Conservation (phyloP, 139 green algal genomes). For the Edaphochlamys debaryana region DNA sequence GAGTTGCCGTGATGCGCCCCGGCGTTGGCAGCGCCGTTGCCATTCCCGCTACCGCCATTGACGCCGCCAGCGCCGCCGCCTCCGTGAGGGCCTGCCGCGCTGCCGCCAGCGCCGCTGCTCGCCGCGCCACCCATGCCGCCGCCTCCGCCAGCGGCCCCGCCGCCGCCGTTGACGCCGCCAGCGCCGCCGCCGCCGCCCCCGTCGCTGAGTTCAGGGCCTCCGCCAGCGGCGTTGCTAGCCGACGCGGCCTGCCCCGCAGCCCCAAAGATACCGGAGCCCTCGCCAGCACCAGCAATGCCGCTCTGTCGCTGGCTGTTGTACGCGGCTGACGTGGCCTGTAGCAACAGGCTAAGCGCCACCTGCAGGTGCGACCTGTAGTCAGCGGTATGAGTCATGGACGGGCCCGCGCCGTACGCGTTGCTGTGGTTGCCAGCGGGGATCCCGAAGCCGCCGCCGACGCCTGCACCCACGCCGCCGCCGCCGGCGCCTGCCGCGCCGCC, state of each 20-base stretch:
- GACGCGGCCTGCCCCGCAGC: constrained; percentile 10
- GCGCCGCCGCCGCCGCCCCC: neutral
- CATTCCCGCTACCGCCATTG: no score
- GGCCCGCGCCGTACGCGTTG: constrained; percentile 32
- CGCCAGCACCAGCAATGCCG: constrained; percentile 5
- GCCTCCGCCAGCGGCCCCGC: neutral
- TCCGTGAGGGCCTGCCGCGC: neutral
- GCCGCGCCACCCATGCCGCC: neutral
- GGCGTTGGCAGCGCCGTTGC: neutral
- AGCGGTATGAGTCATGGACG: constrained; percentile 37
- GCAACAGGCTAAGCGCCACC: constrained; percentile 32
- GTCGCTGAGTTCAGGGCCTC: constrained; percentile 7
- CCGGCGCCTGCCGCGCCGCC: neutral
- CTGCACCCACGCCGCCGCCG: no score
- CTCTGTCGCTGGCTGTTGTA: constrained; percentile 45
- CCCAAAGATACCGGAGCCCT: constrained; percentile 32
- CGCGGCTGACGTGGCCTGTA: constrained; percentile 34
- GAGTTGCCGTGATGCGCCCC: neutral
- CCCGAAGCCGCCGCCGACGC: no score
- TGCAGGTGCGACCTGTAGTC: constrained; percentile 43
- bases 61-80: neutral
- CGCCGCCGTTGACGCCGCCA: neutral
- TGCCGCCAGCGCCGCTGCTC: neutral
- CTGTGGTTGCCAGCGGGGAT: neutral
- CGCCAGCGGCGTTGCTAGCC: constrained; percentile 10